Evolutionary conservation across 192 early-diverging fungal species (phyloP).

Genomic region (Lobosporangium transversale): DNA sequence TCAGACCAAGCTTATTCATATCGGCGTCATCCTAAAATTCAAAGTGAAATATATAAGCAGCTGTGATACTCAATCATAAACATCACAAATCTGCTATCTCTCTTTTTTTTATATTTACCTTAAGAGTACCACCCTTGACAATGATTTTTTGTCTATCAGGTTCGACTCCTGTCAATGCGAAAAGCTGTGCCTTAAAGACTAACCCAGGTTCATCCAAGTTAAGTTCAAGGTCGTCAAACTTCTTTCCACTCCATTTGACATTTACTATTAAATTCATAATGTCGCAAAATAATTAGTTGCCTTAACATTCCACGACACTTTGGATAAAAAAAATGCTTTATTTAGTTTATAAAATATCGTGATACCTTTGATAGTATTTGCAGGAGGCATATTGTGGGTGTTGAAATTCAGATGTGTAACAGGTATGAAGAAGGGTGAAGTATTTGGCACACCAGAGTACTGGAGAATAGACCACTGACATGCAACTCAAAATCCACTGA

Average conservation of each 20-base stretch:
- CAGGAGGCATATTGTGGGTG: conserved; percentile 45
- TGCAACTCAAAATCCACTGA: too few relatives aligned
- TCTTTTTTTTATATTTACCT: too few relatives aligned
- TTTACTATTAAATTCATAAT: conserved; percentile 59
- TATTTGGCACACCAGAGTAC: too few relatives aligned
- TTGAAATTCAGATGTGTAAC: too few relatives aligned
- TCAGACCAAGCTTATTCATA: conserved; percentile 76
- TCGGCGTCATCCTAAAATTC: conserved; percentile 76
- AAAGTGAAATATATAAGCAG: too few relatives aligned
- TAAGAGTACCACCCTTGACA: conserved; percentile 91
- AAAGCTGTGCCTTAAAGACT: conserved; percentile 90
- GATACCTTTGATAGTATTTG: conserved; percentile 53
- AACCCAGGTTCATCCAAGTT: conserved; percentile 79
- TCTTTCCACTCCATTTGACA: conserved; percentile 94
- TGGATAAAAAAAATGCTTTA: neutral
- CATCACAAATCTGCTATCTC: too few relatives aligned
- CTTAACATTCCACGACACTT: neutral
- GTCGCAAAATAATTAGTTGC: neutral
- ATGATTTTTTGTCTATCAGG: conserved; percentile 96
- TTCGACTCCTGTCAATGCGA: conserved; percentile 87
- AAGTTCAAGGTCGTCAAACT: conserved; percentile 80
- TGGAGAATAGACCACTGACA: too few relatives aligned
- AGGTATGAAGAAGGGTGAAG: too few relatives aligned
- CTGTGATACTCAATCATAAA: too few relatives aligned
- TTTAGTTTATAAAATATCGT: too few relatives aligned